phyloP scores from a whole-genome alignment of 1,284 basidiomycete genomes.

The Ganoderma meredithae region DNA sequence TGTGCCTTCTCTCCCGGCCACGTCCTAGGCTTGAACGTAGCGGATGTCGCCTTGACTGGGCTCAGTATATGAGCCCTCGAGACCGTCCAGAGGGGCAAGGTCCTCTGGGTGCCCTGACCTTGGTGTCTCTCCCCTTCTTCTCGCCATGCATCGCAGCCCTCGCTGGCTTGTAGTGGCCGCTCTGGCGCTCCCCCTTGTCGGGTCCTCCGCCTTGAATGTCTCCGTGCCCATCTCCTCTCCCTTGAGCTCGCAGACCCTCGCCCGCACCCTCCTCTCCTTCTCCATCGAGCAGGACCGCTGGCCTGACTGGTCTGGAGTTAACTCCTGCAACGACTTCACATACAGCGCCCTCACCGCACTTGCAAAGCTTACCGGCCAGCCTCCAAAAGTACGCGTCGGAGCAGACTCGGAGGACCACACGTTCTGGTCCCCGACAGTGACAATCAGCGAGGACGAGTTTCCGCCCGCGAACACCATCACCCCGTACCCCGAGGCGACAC shows the following conservation, averaged over 20 bases:
- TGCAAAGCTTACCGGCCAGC: constrained; percentile 54
- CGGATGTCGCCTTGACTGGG: neutral
- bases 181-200: neutral
- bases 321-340: constrained; percentile 59
- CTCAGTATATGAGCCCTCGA: neutral
- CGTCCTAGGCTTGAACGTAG: neutral
- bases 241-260: constrained; percentile 29
- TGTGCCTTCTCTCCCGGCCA: neutral
- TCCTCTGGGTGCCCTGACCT: neutral
- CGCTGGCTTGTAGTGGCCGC: neutral
- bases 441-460: constrained; percentile 53
- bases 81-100: neutral
- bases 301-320: constrained; percentile 65
- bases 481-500: constrained; percentile 69
- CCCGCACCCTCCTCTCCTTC: constrained; percentile 56
- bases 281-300: constrained; percentile 74
- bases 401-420: constrained; percentile 68
- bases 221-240: constrained; percentile 33
- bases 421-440: constrained; percentile 28
- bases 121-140: neutral
- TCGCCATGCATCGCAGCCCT: neutral
- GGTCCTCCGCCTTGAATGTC: constrained; percentile 28
- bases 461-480: constrained; percentile 51
- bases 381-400: constrained; percentile 66
- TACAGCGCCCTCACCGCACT: constrained; percentile 63